Evolutionary conservation across 2,329 filamentous ascomycete species (phyloP), one percentile per base, ranked within the genome.

Genomic region (Diaporthe sp.): DNA sequence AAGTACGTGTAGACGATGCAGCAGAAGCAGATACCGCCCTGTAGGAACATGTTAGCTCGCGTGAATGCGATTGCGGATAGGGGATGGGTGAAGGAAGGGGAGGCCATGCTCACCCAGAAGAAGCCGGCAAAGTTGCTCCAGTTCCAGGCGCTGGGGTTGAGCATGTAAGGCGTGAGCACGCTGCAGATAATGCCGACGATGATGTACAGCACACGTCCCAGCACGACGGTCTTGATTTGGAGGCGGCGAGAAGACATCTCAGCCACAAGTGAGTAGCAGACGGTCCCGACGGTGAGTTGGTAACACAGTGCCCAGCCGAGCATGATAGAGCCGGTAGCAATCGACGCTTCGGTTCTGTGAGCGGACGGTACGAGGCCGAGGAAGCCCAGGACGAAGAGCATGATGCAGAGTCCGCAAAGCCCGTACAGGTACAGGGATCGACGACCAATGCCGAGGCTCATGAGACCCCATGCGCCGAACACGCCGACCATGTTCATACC

Each of bases 101-200:
- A 22, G n/a, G 17, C 37, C 35, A 12, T 42, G 79, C 86, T 79
- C 81, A 89, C 84, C 94, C 95, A 95, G 86, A 97, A 97, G 85
- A 97, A 97, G 37, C 95, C 95, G 0, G 95, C 90, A 79, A 90
- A 97, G 84, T 97, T 97, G 75, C 91, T 88, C 95, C 95, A 98
- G 83, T 97, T 87, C 95, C 96, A 98, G 0, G 91, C 93, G 1
- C 87, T 88, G 0, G 95, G 94, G 84, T 98, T 98, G 55, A 97
- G 88, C 95, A 98, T 98, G 84, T 97, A 97, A 0, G 95, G 95
- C 0, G 94, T 97, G 53, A 98, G 84, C 5, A 97, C 93, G 68
- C 91, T 92, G 80, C 92, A 94, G 79, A 97, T 85, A 77, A 98
- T 97, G 76, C 90, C 93, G 56, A 96, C 93, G 68, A 97, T 86